phyloP scores from a whole-genome alignment of 768 basidiomycete genomes.

The Suillus sp. region DNA sequence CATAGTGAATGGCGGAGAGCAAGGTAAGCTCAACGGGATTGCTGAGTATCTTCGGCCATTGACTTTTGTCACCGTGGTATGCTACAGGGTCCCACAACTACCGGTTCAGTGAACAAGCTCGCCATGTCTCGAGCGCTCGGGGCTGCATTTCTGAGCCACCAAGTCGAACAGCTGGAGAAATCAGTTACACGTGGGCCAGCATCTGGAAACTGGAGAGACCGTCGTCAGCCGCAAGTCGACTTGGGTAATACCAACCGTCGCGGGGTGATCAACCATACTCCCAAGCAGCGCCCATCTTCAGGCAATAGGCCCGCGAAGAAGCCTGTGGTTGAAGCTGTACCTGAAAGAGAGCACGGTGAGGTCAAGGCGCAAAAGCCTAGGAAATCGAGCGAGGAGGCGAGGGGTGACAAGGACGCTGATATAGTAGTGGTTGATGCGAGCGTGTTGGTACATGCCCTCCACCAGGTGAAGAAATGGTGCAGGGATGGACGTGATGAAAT shows the following conservation, averaged over 20 bases:
- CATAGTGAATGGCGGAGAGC: slow-evolving; percentile 9
- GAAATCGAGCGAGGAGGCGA: slow-evolving; percentile 30
- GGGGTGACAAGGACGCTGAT: slow-evolving; percentile 63
- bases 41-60: background rate
- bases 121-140: slow-evolving; percentile 88
- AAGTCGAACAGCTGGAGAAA: slow-evolving; percentile 87
- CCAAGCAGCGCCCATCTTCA: slow-evolving; percentile 28
- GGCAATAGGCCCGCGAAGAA: slow-evolving; percentile 27
- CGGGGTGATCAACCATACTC: slow-evolving; percentile 15
- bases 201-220: slow-evolving; percentile 65
- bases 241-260: slow-evolving; percentile 21
- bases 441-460: slow-evolving; percentile 75
- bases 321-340: slow-evolving; percentile 18
- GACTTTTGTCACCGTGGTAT: background rate
- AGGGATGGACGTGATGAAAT: slow-evolving; percentile 75
- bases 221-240: slow-evolving; percentile 34
- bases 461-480: slow-evolving; percentile 83
- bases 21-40: slow-evolving; percentile 3
- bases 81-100: slow-evolving; percentile 26
- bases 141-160: slow-evolving; percentile 84
- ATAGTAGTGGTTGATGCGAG: slow-evolving; percentile 80
- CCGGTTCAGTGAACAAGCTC: slow-evolving; percentile 52
- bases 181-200: slow-evolving; percentile 56
- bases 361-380: slow-evolving; percentile 21
- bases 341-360: slow-evolving; percentile 26